These are phyloP conservation scores for Berkeleyomyces rouxiae DNA, from an alignment of 2,329 filamentous ascomycete species.

Conservation along the genomic window DNA sequence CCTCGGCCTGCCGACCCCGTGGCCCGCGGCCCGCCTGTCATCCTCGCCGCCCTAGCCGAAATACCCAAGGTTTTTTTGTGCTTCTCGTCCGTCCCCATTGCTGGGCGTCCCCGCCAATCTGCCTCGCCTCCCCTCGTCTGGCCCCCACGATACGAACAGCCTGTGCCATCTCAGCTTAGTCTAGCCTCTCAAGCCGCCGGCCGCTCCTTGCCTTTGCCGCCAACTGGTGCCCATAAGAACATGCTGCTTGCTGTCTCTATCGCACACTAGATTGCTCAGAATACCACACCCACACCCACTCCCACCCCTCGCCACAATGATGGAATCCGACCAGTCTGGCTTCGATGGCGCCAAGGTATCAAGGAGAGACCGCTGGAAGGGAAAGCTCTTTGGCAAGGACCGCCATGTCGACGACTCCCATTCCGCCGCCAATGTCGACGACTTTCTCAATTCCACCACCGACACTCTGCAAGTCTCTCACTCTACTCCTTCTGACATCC, in stretches of 20 bases:
- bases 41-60: not conserved
- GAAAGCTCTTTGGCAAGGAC: slow-evolving; percentile 40
- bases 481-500: slow-evolving; percentile 22
- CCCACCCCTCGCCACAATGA: not conserved
- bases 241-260: not conserved
- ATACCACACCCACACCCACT: slow-evolving; percentile 19
- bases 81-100: not conserved
- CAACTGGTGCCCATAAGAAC: not conserved
- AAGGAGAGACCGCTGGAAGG: slow-evolving; percentile 41
- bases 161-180: not conserved
- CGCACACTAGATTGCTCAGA: not conserved
- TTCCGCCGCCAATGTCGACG: slow-evolving; percentile 32
- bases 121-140: not conserved
- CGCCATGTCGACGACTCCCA: slow-evolving; percentile 22
- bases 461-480: slow-evolving; percentile 39
- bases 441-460: slow-evolving; percentile 38
- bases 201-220: slow-evolving; percentile 17
- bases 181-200: slow-evolving; percentile 9
- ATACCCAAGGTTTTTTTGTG: not conserved
- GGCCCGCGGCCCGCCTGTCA: not conserved
- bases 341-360: slow-evolving; percentile 34
- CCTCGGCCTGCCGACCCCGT: not conserved
- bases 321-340: slow-evolving; percentile 13
- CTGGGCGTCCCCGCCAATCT: not conserved
- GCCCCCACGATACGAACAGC: not conserved